These are phyloP conservation scores for Yarrowia hollandica DNA, from an alignment of 805 yeast species.

Conservation along the genomic window DNA sequence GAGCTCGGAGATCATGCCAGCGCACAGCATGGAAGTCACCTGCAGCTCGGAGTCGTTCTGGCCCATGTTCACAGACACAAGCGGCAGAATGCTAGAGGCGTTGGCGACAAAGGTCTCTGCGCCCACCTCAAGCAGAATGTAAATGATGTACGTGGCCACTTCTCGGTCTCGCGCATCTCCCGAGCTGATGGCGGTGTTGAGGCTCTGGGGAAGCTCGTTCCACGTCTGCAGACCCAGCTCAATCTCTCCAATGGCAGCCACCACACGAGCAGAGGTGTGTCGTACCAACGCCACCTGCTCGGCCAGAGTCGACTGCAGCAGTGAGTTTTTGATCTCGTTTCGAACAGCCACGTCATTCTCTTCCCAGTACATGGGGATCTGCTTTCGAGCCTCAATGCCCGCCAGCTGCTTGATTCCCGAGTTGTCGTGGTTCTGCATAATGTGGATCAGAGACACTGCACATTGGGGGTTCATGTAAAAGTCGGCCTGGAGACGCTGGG, in stretches of 20 bases:
- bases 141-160: slow-evolving; percentile 77
- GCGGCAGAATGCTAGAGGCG: slow-evolving; percentile 52
- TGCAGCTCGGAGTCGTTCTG: slow-evolving; percentile 74
- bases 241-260: slow-evolving; percentile 76
- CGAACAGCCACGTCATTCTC: slow-evolving; percentile 44
- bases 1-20: slow-evolving; percentile 52
- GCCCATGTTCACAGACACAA: slow-evolving; percentile 54
- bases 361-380: slow-evolving; percentile 70
- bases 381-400: slow-evolving; percentile 94
- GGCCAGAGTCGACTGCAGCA: slow-evolving; percentile 66
- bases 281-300: slow-evolving; percentile 68
- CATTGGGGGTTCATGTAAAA: slow-evolving; percentile 70
- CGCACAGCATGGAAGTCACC: slow-evolving; percentile 76
- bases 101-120: slow-evolving; percentile 21
- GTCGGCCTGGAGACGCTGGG: slow-evolving; percentile 68
- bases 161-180: slow-evolving; percentile 63
- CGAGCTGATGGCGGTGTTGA: slow-evolving; percentile 60
- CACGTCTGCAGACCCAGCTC: slow-evolving; percentile 72
- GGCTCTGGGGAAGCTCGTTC: slow-evolving; percentile 72
- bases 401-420: slow-evolving; percentile 83
- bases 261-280: slow-evolving; percentile 86
- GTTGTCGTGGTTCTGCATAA: slow-evolving; percentile 67
- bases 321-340: slow-evolving; percentile 62
- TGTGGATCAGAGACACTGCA: slow-evolving; percentile 78
- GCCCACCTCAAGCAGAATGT: slow-evolving; percentile 64